Evolutionary conservation across 2,329 filamentous ascomycete genomes (phyloP).

Genomic region (Lachnellula suecica): DNA sequence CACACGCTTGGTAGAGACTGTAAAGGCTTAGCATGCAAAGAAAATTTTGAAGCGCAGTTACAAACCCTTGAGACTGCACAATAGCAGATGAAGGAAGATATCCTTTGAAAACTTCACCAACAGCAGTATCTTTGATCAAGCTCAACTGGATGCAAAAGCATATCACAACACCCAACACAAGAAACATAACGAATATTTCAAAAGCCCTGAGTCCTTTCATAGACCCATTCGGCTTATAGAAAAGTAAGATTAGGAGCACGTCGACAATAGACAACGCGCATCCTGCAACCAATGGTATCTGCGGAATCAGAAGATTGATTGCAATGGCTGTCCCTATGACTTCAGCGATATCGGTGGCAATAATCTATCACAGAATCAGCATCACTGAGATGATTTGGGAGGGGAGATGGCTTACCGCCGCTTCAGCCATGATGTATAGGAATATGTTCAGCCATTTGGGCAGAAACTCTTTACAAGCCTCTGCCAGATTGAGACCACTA

Average conservation of each 20-base stretch:
- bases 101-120: constrained; percentile 62
- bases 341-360: constrained; percentile 59
- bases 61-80: constrained; percentile 54
- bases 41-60: neutral
- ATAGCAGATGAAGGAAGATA: constrained; percentile 62
- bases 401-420: constrained; percentile 36
- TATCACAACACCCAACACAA: constrained; percentile 67
- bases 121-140: constrained; percentile 53
- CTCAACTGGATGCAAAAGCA: constrained; percentile 72
- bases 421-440: constrained; percentile 54
- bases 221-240: constrained; percentile 58
- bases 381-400: neutral
- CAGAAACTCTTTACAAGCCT: constrained; percentile 47
- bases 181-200: constrained; percentile 59
- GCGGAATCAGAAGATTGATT: constrained; percentile 62
- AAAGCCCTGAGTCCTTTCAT: constrained; percentile 62
- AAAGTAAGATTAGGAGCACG: constrained; percentile 65
- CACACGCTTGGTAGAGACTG: constrained; percentile 67
- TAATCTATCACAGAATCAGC: constrained; percentile 39
- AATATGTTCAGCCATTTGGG: constrained; percentile 53
- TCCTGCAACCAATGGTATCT: constrained; percentile 65
- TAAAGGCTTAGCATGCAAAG: constrained; percentile 16
- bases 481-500: constrained; percentile 52
- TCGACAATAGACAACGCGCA: constrained; percentile 69
- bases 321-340: constrained; percentile 69